Evolutionary conservation across 768 basidiomycete species (phyloP).

Genomic region (Lactarius sanguifluus): DNA sequence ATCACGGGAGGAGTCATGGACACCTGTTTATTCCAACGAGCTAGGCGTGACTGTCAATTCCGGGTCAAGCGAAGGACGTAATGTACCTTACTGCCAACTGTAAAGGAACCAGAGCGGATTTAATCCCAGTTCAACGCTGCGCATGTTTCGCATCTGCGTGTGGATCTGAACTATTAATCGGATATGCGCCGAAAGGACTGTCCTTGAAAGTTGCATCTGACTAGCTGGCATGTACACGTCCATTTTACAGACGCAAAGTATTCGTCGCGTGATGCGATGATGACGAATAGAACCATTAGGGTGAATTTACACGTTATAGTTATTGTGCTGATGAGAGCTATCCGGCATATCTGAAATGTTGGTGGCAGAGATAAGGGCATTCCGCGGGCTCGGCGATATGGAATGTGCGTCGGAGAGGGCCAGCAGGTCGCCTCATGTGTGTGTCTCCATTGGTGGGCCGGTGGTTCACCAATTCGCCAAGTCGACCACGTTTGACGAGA

Average conservation of each 20-base stretch:
- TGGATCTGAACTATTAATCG: constrained; percentile 8
- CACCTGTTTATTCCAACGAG: background rate
- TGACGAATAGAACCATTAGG: background rate
- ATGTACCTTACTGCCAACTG: background rate
- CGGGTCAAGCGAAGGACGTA: background rate
- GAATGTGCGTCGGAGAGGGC: constrained; percentile 8
- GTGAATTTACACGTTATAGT: background rate
- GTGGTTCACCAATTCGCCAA: background rate
- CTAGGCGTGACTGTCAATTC: background rate
- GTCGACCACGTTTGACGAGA: constrained; percentile 22
- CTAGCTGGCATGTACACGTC: background rate
- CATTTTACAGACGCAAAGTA: background rate
- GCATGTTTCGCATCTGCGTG: constrained; percentile 4
- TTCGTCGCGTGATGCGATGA: background rate
- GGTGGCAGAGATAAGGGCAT: background rate
- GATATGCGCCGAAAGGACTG: background rate
- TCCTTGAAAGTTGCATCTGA: background rate
- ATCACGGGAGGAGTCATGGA: constrained; percentile 1
- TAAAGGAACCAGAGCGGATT: background rate
- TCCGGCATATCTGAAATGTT: background rate
- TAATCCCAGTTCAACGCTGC: background rate
- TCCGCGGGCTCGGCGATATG: background rate
- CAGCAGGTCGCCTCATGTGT: constrained; percentile 2
- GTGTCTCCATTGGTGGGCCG: constrained; percentile 21
- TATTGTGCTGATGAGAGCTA: background rate